Base-by-base conservation (phyloP, 768 basidiomycete species). In the Lactarius hatsudake region DNA sequence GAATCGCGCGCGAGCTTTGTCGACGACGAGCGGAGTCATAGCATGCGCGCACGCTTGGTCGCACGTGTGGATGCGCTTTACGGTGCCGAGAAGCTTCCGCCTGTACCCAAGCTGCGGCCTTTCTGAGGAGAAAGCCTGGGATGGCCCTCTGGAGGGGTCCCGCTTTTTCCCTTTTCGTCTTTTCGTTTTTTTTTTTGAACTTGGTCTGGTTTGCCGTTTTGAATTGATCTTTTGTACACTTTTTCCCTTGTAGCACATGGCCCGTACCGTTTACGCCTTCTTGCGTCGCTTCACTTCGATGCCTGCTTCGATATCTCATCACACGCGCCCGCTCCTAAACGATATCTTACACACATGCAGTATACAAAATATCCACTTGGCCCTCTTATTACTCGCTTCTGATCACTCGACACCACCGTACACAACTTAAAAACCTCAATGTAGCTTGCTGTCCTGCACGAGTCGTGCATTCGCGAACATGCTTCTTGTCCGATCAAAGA, bases 21-120 rank as follows among this genome's bases (percentile, higher is more conserved):
- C 18, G 65, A 71, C 18, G 57, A 64, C 34, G 71, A 70, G 38
- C 56, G 30, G 12, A 62, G 51, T 48, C 54, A 34, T 17, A 58
- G 43, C 17, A 56, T 67, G 59, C 68, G 69, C 9, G 48, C 59
- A 17, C 68, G 61, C n/a, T 36, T 71, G 40, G 40, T 65, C 20
- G 56, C 43, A 5, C 62, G 63, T 8, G 65, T 66, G 10, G 69
- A 63, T 36, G 51, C 56, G 10, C 38, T 70, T 56, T 64, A 65
- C n/a, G 55, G 58, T 15, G 20, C 28, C 3, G 58, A 62, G 58
- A 63, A 61, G 10, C 20, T 62, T 4, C 63, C 65, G 2, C 65
- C 61, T 5, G 69, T 71, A 18, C 69, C 71, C 48, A 67, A 55
- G 53, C 36, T 71, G 51, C 57, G 43, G 54, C 63, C 56, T 26